phyloP scores from a whole-genome alignment of 2,329 filamentous ascomycete genomes.

The Trichoderma atroviride region DNA sequence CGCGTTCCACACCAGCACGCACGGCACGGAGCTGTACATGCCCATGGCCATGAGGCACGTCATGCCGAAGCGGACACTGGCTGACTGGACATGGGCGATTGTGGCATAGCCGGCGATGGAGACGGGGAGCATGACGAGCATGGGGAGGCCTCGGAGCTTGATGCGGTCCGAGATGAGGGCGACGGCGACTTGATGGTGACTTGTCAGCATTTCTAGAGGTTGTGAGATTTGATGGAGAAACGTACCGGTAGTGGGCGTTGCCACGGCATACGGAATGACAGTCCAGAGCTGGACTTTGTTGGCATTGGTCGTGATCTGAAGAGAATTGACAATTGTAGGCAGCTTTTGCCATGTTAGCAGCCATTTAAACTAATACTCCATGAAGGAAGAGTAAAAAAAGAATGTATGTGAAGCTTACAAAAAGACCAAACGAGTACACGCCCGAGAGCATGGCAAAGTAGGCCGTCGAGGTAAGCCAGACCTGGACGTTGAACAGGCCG shows the following conservation, averaged over 20 bases:
- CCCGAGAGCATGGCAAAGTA: conserved; percentile 63
- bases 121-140: conserved; percentile 64
- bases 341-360: conserved; percentile 43
- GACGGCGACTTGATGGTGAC: conserved; percentile 45
- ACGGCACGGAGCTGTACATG: conserved; percentile 64
- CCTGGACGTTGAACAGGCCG: conserved; percentile 61
- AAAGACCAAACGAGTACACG: conserved; percentile 66
- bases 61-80: conserved; percentile 64
- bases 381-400: not conserved
- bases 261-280: conserved; percentile 65
- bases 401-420: conserved; percentile 45
- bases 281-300: conserved; percentile 65
- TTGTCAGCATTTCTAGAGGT: not conserved
- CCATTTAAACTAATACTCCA: not conserved
- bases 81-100: conserved; percentile 57
- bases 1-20: conserved; percentile 65
- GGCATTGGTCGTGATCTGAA: conserved; percentile 55
- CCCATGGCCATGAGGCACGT: conserved; percentile 69
- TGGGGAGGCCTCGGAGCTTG: conserved; percentile 60
- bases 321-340: conserved; percentile 65
- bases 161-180: conserved; percentile 64
- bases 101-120: conserved; percentile 67
- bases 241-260: conserved; percentile 56
- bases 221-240: not conserved
- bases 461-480: conserved; percentile 64